Percentiles rank a stretch among this genome's conserved stretches.
phyloP scores from a whole-genome alignment of 176 grass and related monocot genomes.

The Luzula sylvatica region DNA sequence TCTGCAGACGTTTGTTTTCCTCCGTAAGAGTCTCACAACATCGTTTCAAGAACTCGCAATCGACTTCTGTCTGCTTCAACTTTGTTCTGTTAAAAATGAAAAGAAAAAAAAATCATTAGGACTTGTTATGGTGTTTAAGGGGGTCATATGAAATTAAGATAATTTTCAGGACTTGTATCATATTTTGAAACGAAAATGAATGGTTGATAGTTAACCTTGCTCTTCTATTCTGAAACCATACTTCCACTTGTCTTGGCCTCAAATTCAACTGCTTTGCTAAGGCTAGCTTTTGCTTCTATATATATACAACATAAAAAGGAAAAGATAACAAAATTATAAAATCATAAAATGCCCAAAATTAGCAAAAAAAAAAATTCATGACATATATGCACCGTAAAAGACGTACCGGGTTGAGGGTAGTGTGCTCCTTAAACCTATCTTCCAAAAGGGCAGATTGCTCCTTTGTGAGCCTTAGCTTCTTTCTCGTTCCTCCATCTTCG shows the following conservation, averaged over 20 bases:
- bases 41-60: conserved; percentile 78
- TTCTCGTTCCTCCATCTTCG: conserved; percentile 68
- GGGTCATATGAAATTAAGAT: not conserved
- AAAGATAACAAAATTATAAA: not conserved
- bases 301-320: conserved; percentile 32
- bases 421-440: conserved; percentile 96
- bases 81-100: conserved; percentile 52
- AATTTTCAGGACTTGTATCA: not conserved
- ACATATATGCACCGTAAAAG: not conserved
- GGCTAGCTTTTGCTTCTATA: conserved; percentile 91
- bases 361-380: conserved; percentile 3
- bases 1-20: conserved; percentile 80
- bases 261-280: conserved; percentile 92
- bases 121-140: not conserved
- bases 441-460: conserved; percentile 89
- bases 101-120: not conserved
- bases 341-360: not conserved
- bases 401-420: conserved; percentile 82
- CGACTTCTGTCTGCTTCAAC: conserved; percentile 94
- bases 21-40: conserved; percentile 82
- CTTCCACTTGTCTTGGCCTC: conserved; percentile 89
- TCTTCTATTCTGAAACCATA: conserved; percentile 98
- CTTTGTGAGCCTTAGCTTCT: conserved; percentile 93
- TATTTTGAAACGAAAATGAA: not conserved
- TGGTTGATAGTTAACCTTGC: conserved; percentile 65